Percentiles rank a stretch among this genome's conserved stretches.
Evolutionary conservation across 495 filamentous ascomycete species (phyloP).

Genomic region (Neurospora tetrasperma): DNA sequence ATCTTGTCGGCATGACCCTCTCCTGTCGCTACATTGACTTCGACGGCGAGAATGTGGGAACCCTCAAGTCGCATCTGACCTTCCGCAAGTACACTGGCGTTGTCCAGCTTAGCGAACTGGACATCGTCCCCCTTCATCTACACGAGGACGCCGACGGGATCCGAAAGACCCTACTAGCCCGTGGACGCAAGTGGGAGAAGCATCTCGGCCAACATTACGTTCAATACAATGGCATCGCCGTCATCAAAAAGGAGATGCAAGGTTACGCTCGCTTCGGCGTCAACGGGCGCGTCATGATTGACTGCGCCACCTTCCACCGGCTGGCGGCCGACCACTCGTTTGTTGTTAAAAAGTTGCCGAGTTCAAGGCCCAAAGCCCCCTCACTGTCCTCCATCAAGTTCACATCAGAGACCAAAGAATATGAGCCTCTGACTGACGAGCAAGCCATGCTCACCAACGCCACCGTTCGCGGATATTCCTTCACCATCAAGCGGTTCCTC

Average conservation of each 20-base stretch:
- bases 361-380: not conserved
- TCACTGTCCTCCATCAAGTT: constrained; percentile 1
- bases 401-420: constrained; percentile 5
- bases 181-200: constrained; percentile 25
- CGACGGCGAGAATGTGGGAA: constrained; percentile 24
- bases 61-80: constrained; percentile 8
- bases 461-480: constrained; percentile 27
- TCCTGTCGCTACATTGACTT: constrained; percentile 22
- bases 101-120: constrained; percentile 18
- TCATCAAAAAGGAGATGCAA: constrained; percentile 12
- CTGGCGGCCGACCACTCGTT: constrained; percentile 19
- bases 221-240: constrained; percentile 21
- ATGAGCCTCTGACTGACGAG: constrained; percentile 19
- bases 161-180: constrained; percentile 14
- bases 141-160: constrained; percentile 13
- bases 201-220: constrained; percentile 22
- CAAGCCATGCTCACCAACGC: constrained; percentile 19
- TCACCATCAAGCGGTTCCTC: constrained; percentile 21
- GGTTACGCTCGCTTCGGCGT: constrained; percentile 19
- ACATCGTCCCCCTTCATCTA: constrained; percentile 18
- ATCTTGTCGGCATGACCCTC: not conserved
- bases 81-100: constrained; percentile 20
- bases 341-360: constrained; percentile 2
- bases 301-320: constrained; percentile 24
- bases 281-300: constrained; percentile 28